Evolutionary conservation across 805 yeast species (phyloP).

Genomic region (Starmerella sp.): DNA sequence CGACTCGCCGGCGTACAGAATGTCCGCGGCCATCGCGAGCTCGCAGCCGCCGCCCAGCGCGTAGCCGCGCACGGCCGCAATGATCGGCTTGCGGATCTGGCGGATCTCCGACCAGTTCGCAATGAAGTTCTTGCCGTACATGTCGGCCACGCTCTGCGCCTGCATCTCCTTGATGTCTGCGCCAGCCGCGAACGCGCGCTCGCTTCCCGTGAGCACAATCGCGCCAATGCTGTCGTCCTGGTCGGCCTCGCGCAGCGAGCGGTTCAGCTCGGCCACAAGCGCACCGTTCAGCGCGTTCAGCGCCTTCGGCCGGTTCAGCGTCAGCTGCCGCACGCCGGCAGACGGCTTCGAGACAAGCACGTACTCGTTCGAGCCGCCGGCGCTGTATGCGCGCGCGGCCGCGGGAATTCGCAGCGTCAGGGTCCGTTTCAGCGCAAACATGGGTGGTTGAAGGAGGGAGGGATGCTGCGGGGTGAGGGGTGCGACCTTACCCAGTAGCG

Average conservation of each 20-base stretch:
- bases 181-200: conserved; percentile 44
- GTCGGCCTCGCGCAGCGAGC: conserved; percentile 32
- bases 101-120: conserved; percentile 34
- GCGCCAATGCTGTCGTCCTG: conserved; percentile 34
- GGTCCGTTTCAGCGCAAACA: neutral
- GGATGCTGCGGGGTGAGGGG: neutral
- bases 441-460: neutral
- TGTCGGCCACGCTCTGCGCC: conserved; percentile 31
- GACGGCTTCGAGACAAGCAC: conserved; percentile 33
- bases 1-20: conserved; percentile 39
- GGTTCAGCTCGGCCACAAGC: conserved; percentile 32
- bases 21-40: conserved; percentile 43
- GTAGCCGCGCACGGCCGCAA: conserved; percentile 45
- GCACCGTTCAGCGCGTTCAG: conserved; percentile 34
- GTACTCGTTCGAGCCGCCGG: conserved; percentile 28
- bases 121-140: conserved; percentile 30
- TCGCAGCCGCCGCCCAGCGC: conserved; percentile 51
- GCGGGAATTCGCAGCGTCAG: neutral
- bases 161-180: conserved; percentile 46
- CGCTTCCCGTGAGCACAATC: conserved; percentile 38
- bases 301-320: conserved; percentile 37
- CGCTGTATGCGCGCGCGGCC: conserved; percentile 15
- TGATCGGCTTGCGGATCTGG: conserved; percentile 36
- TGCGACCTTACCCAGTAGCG: neutral
- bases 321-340: conserved; percentile 32